These are phyloP conservation scores for Lactarius deliciosus DNA, from an alignment of 768 basidiomycete species.

Conservation along the genomic window DNA sequence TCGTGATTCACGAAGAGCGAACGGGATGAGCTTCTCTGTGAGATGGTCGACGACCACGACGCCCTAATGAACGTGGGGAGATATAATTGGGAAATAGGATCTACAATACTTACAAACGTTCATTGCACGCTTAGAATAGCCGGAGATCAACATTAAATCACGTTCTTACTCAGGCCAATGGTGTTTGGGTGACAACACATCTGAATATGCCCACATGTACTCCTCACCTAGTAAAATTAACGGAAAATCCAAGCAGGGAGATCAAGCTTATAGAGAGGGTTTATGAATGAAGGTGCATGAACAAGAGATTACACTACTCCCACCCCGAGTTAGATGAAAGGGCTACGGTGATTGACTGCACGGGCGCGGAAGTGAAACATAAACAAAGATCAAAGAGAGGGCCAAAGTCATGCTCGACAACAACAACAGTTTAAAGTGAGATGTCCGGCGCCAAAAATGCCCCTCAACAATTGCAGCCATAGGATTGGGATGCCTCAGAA, in stretches of 20 bases:
- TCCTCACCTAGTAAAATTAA: constrained; percentile 10
- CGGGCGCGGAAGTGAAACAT: constrained; percentile 26
- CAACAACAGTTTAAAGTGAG: constrained; percentile 7
- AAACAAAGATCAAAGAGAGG: constrained; percentile 26
- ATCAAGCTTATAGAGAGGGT: constrained; percentile 16
- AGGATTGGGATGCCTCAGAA: constrained; percentile 86
- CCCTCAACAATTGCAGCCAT: constrained; percentile 84
- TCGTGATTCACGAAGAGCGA: constrained; percentile 32
- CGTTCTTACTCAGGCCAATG: not conserved
- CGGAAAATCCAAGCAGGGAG: constrained; percentile 8
- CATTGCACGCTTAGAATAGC: not conserved
- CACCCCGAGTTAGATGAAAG: constrained; percentile 22
- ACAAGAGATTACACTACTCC: constrained; percentile 23
- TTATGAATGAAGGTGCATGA: constrained; percentile 20
- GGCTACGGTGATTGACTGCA: constrained; percentile 15
- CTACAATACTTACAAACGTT: constrained; percentile 2
- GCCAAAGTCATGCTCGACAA: constrained; percentile 17
- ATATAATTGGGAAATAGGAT: not conserved
- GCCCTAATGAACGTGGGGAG: not conserved
- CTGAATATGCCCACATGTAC: constrained; percentile 10
- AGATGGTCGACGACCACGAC: not conserved
- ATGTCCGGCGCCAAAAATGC: constrained; percentile 8
- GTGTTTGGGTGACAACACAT: not conserved
- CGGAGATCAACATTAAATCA: too few relatives aligned
- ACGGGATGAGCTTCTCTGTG: not conserved